Base-by-base conservation (phyloP, 163 green algal genomes). In the Prototheca cutis region DNA sequence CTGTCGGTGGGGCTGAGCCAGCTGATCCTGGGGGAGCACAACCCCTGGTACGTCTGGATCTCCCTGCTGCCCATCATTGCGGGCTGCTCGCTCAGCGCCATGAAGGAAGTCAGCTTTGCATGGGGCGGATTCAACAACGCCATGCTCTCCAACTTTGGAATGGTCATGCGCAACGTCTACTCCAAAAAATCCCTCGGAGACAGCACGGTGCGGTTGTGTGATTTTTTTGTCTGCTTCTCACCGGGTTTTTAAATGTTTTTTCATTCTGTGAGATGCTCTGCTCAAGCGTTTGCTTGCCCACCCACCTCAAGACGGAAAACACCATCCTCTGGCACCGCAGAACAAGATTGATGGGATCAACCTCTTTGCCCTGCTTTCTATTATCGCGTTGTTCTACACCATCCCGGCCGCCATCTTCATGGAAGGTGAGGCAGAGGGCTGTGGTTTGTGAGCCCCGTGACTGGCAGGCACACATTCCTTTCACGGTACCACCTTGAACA, bases 131-230 rank as follows among this genome's bases (percentile, higher is more conserved):
- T 96, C 78, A 90, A 90, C 71, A 89, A 86, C 62, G 87, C 87
- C 55, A 93, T 95, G 82, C 74, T 90, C 51, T 87, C 71, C 70
- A 95, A 95, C 66, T 53, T 95, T 29, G 88, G 86, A 68, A 95
- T 94, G 86, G 88, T 95, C 62, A 71, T 95, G 61, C 72, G 87
- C 32, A 93, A 91, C 70, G 91, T 95, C 53, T 88, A 88, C 72
- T 91, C 80, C 58, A 94, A 94, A 70, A 94, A 94, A 72, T 73
- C 62, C 52, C 79, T 94, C 40, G 80, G 77, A 45, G 75, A 90
- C 51, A 87, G 84, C 67, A 88, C 88, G 74, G 79, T 81, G 29
- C 1, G n/a, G n/a, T n/a, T n/a, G 42, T n/a, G 30, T 15, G 36
- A 15, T 15, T 45, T 45, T 45, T 1, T 45, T n/a, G n/a, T n/a